These are phyloP conservation scores for Salinomyces thailandicus DNA, from an alignment of 2,329 filamentous ascomycete genomes.

Conservation along the genomic window DNA sequence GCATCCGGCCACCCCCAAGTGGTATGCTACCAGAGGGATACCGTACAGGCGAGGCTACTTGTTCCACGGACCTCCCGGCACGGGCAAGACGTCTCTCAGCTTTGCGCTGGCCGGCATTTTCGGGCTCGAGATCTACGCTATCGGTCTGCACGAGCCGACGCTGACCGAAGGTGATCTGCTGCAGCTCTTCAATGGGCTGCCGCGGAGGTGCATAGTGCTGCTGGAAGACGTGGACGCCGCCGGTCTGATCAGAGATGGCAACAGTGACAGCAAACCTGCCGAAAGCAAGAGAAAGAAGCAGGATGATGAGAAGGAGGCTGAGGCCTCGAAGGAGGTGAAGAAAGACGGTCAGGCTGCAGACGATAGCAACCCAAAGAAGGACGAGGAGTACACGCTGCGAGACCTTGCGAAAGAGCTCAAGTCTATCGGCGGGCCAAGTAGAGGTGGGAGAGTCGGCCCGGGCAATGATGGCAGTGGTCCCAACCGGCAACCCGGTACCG, in stretches of 20 bases:
- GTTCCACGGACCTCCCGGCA: slow-evolving; percentile 55
- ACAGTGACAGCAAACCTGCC: slow-evolving; percentile 14
- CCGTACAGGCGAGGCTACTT: slow-evolving; percentile 79
- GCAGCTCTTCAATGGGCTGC: slow-evolving; percentile 34
- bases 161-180: slow-evolving; percentile 57
- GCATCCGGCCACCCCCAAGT: slow-evolving; percentile 59
- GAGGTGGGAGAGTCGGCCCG: slow-evolving; percentile 3
- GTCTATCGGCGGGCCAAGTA: slow-evolving; percentile 4
- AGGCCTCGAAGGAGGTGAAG: slow-evolving; percentile 1
- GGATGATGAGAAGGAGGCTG: slow-evolving; percentile 5
- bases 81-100: slow-evolving; percentile 28
- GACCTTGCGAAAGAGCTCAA: slow-evolving; percentile 22
- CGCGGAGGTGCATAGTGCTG: slow-evolving; percentile 35
- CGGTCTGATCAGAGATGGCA: slow-evolving; percentile 31
- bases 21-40: slow-evolving; percentile 76
- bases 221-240: slow-evolving; percentile 41
- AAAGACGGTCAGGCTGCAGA: slow-evolving; percentile 2
- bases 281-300: slow-evolving; percentile 8
- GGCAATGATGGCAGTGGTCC: slow-evolving; percentile 6
- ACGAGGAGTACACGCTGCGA: slow-evolving; percentile 20
- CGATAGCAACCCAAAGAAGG: slow-evolving; percentile 11
- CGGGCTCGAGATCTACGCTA: slow-evolving; percentile 36
- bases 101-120: slow-evolving; percentile 39
- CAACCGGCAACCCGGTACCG: slow-evolving; percentile 32
- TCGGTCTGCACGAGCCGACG: slow-evolving; percentile 52